These are phyloP conservation scores for Parietaria judaica DNA, from an alignment of 306 rosid genomes.

Conservation along the genomic window DNA sequence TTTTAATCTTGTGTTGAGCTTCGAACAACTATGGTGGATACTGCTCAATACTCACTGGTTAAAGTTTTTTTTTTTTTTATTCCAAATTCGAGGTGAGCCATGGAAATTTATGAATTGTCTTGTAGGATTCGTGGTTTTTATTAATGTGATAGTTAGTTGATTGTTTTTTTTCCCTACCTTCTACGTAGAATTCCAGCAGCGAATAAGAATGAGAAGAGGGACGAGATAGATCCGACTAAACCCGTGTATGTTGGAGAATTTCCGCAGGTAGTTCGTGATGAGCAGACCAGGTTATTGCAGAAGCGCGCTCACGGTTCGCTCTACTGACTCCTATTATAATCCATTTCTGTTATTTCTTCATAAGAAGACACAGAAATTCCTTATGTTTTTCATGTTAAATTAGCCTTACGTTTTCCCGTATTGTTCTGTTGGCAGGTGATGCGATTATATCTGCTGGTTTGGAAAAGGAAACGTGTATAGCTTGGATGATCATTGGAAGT, in stretches of 20 bases:
- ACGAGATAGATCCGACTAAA: slow-evolving; percentile 36
- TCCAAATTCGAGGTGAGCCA: too few species aligned
- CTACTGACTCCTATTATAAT: neutral
- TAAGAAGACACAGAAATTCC: too few species aligned
- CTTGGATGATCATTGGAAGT: slow-evolving; percentile 73
- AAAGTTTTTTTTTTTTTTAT: too few species aligned
- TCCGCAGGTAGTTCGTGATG: slow-evolving; percentile 67
- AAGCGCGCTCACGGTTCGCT: slow-evolving; percentile 49
- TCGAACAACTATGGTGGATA: too few species aligned
- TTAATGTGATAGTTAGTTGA: slow-evolving; percentile 1
- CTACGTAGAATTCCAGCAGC: slow-evolving; percentile 52
- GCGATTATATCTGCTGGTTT: slow-evolving; percentile 58
- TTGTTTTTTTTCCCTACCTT: slow-evolving; percentile 7
- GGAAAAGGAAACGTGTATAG: slow-evolving; percentile 62
- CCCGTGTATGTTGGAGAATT: slow-evolving; percentile 90
- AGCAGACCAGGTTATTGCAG: slow-evolving; percentile 49
- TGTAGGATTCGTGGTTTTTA: too few species aligned
- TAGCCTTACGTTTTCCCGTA: neutral
- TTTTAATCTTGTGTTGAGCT: too few species aligned
- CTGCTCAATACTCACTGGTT: too few species aligned
- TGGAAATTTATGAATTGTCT: too few species aligned
- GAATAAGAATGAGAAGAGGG: slow-evolving; percentile 47
- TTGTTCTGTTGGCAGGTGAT: slow-evolving; percentile 39
- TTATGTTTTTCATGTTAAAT: too few species aligned
- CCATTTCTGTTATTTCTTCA: too few species aligned